Evolutionary conservation across 768 basidiomycete genomes (phyloP).

Genomic region (Filobasidium floriforme): DNA sequence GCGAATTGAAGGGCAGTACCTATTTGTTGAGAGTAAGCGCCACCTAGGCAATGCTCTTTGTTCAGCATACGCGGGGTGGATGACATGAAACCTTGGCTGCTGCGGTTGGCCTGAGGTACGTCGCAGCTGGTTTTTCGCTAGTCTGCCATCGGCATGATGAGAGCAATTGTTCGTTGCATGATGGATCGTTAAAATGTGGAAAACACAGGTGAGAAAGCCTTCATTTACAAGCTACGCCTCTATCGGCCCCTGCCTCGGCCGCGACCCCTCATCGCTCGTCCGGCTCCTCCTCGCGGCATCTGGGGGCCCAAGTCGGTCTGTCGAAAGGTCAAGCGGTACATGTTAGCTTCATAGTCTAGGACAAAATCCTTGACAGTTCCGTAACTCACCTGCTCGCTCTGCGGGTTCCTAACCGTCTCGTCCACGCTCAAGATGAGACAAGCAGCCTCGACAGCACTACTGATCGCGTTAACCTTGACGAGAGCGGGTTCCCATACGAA

Average conservation of each 20-base stretch:
- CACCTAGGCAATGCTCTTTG: too few species aligned
- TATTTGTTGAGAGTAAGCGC: too few species aligned
- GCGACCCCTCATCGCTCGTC: slow-evolving; percentile 74
- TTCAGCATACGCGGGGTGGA: too few species aligned
- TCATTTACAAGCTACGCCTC: background rate
- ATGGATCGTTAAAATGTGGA: background rate
- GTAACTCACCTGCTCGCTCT: slow-evolving; percentile 73
- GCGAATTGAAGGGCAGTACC: too few species aligned
- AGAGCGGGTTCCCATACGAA: slow-evolving; percentile 98
- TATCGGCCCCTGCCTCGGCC: slow-evolving; percentile 58
- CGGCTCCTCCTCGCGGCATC: slow-evolving; percentile 84
- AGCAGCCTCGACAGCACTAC: slow-evolving; percentile 91
- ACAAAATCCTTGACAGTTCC: too few species aligned
- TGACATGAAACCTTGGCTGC: too few species aligned
- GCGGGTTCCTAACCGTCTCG: slow-evolving; percentile 92
- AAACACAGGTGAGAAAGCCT: background rate
- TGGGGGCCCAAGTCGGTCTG: slow-evolving; percentile 76
- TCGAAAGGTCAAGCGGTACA: slow-evolving; percentile 7
- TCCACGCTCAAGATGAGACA: slow-evolving; percentile 93
- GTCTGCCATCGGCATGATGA: too few species aligned
- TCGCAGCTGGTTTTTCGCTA: too few species aligned
- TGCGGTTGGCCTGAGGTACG: too few species aligned
- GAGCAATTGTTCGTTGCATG: background rate
- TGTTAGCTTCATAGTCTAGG: background rate
- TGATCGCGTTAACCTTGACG: slow-evolving; percentile 90